Conservation (phyloP, 1,139 yeast genomes). For the Suhomyces wounanorum region DNA sequence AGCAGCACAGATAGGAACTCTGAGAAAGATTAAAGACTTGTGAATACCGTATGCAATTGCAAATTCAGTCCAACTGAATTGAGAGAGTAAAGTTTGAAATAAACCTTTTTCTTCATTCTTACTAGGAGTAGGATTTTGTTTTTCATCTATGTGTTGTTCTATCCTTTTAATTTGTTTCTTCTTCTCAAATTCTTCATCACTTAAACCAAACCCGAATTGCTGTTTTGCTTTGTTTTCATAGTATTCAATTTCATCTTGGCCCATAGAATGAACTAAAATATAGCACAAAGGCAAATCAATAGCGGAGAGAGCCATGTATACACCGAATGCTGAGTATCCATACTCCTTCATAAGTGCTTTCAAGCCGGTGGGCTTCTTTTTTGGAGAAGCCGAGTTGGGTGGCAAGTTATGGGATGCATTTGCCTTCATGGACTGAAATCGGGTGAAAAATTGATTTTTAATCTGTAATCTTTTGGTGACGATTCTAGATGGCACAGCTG, state of each 20-base stretch:
- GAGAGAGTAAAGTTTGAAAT: slow-evolving; percentile 35
- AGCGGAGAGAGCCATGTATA: slow-evolving; percentile 67
- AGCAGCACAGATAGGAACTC: slow-evolving; percentile 91
- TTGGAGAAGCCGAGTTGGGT: slow-evolving; percentile 15
- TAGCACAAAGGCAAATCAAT: slow-evolving; percentile 86
- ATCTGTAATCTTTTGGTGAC: slow-evolving; percentile 3
- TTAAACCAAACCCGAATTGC: slow-evolving; percentile 56
- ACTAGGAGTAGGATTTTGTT: slow-evolving; percentile 18
- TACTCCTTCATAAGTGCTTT: slow-evolving; percentile 78
- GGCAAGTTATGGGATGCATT: slow-evolving; percentile 12
- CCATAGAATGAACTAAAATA: slow-evolving; percentile 78
- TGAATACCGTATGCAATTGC: slow-evolving; percentile 93
- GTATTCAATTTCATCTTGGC: slow-evolving; percentile 74
- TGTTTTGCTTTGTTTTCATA: slow-evolving; percentile 64
- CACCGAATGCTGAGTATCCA: slow-evolving; percentile 90
- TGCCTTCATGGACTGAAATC: slow-evolving; percentile 25
- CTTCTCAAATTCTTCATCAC: slow-evolving; percentile 40
- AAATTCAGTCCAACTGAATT: slow-evolving; percentile 64
- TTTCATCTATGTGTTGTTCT: slow-evolving; percentile 26
- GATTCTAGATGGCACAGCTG: slow-evolving; percentile 6
- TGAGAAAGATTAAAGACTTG: slow-evolving; percentile 75
- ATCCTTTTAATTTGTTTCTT: slow-evolving; percentile 36
- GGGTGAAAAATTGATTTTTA: slow-evolving; percentile 4
- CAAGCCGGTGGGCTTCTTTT: slow-evolving; percentile 49
- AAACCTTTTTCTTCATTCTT: slow-evolving; percentile 15